These are phyloP conservation scores for Antitrichia curtipendula DNA, from an alignment of 225 moss, liverwort and hornwort genomes.

Conservation along the genomic window DNA sequence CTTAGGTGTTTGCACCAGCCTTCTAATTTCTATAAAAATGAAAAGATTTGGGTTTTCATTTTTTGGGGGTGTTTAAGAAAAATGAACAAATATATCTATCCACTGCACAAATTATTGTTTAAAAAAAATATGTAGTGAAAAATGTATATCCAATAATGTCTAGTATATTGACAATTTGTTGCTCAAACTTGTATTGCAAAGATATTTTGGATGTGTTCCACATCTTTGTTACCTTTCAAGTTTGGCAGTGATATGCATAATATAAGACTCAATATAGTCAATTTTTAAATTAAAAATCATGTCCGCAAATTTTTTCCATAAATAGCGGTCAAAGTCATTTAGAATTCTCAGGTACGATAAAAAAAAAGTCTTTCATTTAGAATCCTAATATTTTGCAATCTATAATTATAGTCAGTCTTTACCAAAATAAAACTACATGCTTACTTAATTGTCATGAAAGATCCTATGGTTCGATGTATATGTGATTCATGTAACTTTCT, in stretches of 20 bases:
- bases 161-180: background rate
- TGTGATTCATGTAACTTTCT: background rate
- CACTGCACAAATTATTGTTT: fast-evolving
- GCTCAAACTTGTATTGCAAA: background rate
- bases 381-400: background rate
- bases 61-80: background rate
- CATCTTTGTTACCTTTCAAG: background rate
- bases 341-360: background rate
- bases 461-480: no score
- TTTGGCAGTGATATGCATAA: fast-evolving
- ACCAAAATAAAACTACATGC: background rate
- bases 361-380: no score
- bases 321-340: background rate
- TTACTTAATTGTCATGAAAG: background rate
- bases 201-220: background rate
- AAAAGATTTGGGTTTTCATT: fast-evolving
- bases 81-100: background rate
- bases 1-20: background rate
- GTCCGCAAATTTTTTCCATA: fast-evolving
- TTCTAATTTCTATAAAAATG: background rate
- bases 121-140: background rate
- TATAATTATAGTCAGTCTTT: background rate
- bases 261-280: background rate
- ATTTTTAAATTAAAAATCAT: background rate
- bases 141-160: background rate